Percentiles rank a stretch among this genome's conserved stretches.
Conservation (phyloP, 306 rosid species). For the Mimosa pudica region DNA sequence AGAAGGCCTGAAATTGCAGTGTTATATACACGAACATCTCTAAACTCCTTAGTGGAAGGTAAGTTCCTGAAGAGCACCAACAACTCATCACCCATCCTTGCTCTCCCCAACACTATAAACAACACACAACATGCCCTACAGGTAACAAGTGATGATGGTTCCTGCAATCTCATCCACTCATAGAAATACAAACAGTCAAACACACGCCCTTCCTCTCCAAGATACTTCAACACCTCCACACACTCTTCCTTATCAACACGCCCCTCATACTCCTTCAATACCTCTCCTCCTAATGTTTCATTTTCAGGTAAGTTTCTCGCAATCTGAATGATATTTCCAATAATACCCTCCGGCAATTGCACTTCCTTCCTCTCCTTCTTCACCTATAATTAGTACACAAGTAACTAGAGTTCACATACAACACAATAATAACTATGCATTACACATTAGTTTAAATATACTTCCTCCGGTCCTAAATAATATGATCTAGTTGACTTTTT, state of each 20-base stretch:
- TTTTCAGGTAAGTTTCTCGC: constrained; percentile 66
- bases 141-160: constrained; percentile 59
- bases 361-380: constrained; percentile 31
- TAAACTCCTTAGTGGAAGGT: constrained; percentile 59
- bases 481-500: too few relatives aligned
- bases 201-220: constrained; percentile 57
- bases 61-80: constrained; percentile 61
- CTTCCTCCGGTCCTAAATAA: too few relatives aligned
- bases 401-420: too few relatives aligned
- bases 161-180: constrained; percentile 91
- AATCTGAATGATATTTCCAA: constrained; percentile 61
- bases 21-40: constrained; percentile 76
- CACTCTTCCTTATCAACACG: constrained; percentile 56
- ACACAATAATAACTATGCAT: too few relatives aligned
- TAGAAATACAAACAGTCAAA: constrained; percentile 71
- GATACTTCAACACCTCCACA: constrained; percentile 55
- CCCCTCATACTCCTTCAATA: constrained; percentile 56
- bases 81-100: constrained; percentile 71
- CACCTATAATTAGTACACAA: too few relatives aligned
- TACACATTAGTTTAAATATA: too few relatives aligned
- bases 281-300: constrained; percentile 73
- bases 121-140: constrained; percentile 65
- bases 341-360: constrained; percentile 43
- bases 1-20: constrained; percentile 79
- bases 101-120: constrained; percentile 80